A percentile compares a stretch with the other conserved stretches of the same genome.
phyloP scores from a whole-genome alignment of 1,284 basidiomycete species.

The Bondarzewia mesenterica region DNA sequence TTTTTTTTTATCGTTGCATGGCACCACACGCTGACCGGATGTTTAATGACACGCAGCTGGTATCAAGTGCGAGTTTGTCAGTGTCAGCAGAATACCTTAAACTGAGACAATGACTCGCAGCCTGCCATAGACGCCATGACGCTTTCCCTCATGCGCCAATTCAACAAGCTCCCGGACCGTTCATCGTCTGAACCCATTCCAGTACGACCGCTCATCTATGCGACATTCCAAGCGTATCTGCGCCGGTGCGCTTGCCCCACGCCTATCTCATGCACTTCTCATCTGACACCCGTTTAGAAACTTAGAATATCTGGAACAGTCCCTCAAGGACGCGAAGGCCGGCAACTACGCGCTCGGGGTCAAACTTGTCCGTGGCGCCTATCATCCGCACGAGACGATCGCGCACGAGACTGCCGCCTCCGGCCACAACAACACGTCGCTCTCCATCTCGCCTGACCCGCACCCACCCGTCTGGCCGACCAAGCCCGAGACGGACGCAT shows the following conservation, averaged over 20 bases:
- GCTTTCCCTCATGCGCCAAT: constrained; percentile 66
- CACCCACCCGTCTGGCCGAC: constrained; percentile 59
- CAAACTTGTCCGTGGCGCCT: constrained; percentile 94
- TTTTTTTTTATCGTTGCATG: too few relatives aligned
- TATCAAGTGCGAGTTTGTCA: constrained; percentile 53
- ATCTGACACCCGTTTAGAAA: constrained; percentile 36
- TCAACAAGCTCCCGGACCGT: constrained; percentile 48
- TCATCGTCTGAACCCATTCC: not conserved
- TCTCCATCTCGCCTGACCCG: constrained; percentile 46
- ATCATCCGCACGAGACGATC: constrained; percentile 69
- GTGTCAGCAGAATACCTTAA: not conserved
- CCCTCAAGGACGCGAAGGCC: constrained; percentile 61
- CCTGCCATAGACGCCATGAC: constrained; percentile 79
- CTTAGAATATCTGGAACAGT: constrained; percentile 57
- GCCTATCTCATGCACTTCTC: not conserved
- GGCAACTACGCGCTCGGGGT: constrained; percentile 80
- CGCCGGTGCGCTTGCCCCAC: constrained; percentile 38
- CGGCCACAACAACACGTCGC: constrained; percentile 7
- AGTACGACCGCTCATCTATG: constrained; percentile 65
- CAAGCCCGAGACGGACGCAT: constrained; percentile 74
- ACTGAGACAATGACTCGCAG: constrained; percentile 22
- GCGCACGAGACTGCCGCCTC: constrained; percentile 17
- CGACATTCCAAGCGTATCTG: constrained; percentile 83
- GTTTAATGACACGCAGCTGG: too few relatives aligned
- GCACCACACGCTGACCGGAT: too few relatives aligned